phyloP scores from a whole-genome alignment of 192 early-diverging fungal genomes.

The Backusella parvicylindrica region DNA sequence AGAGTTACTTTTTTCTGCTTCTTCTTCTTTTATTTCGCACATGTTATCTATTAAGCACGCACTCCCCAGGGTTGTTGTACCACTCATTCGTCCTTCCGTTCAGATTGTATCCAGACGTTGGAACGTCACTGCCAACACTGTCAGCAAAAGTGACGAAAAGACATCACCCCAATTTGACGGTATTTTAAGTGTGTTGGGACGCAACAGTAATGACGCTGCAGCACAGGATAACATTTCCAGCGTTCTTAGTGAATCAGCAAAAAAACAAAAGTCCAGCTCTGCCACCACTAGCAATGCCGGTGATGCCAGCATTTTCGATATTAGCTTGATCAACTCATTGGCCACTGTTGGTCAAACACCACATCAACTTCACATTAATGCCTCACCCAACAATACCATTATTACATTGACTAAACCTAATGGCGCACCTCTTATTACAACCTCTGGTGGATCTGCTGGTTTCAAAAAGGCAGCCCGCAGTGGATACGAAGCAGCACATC shows the following conservation, averaged over 20 bases:
- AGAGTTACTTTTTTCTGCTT: neutral
- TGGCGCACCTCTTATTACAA: conserved; percentile 66
- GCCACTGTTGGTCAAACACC: conserved; percentile 15
- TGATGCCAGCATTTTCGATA: neutral
- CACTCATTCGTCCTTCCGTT: neutral
- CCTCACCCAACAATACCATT: conserved; percentile 85
- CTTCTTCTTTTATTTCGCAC: neutral
- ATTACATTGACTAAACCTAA: conserved; percentile 70
- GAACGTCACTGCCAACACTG: neutral
- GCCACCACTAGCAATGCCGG: neutral
- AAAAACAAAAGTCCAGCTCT: neutral
- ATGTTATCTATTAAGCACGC: conserved; percentile 1
- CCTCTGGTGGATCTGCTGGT: conserved; percentile 79
- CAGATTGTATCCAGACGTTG: neutral
- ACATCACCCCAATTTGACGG: conserved; percentile 8
- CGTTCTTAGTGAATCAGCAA: neutral
- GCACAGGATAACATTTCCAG: conserved; percentile 8
- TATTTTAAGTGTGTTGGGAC: conserved; percentile 17
- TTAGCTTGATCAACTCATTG: neutral
- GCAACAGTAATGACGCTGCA: neutral
- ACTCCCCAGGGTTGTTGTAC: neutral
- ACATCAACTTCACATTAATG: conserved; percentile 52
- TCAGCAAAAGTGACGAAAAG: neutral
- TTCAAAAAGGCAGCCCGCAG: conserved; percentile 88
- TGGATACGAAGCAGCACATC: conserved; percentile 90